These are phyloP conservation scores for Selaginella tamariscina DNA, from an alignment of 75 land plant genomes.

Conservation along the genomic window DNA sequence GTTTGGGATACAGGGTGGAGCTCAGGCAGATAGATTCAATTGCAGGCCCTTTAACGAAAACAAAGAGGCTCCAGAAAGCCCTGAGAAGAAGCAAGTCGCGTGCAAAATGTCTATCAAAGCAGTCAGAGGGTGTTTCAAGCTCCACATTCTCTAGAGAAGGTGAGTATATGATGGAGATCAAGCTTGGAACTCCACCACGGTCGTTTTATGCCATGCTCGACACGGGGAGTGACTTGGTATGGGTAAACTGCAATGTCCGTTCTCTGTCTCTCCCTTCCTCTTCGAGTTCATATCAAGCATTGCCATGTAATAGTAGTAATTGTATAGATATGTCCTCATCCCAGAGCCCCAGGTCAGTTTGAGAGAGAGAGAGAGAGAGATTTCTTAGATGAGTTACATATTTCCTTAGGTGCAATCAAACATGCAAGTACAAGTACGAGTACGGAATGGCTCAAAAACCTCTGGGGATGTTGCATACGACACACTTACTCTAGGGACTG, in stretches of 20 bases:
- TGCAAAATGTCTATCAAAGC: background rate
- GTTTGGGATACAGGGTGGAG: background rate
- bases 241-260: background rate
- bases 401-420: background rate
- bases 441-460: slow-evolving; percentile 52
- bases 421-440: slow-evolving; percentile 33
- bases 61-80: background rate
- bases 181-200: background rate
- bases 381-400: too few relatives aligned
- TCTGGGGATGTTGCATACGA: slow-evolving; percentile 38
- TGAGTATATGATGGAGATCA: background rate
- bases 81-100: background rate
- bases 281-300: background rate
- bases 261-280: background rate
- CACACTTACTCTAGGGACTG: slow-evolving; percentile 30
- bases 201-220: background rate
- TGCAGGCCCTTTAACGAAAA: background rate
- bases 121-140: background rate
- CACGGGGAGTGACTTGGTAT: background rate
- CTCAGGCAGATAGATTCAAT: background rate
- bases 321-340: background rate
- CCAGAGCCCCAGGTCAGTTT: too few relatives aligned
- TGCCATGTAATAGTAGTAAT: background rate
- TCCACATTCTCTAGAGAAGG: background rate
- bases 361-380: too few relatives aligned